Evolutionary conservation across 257 asterid genomes (phyloP).

Genomic region (Ehretia macrophylla): DNA sequence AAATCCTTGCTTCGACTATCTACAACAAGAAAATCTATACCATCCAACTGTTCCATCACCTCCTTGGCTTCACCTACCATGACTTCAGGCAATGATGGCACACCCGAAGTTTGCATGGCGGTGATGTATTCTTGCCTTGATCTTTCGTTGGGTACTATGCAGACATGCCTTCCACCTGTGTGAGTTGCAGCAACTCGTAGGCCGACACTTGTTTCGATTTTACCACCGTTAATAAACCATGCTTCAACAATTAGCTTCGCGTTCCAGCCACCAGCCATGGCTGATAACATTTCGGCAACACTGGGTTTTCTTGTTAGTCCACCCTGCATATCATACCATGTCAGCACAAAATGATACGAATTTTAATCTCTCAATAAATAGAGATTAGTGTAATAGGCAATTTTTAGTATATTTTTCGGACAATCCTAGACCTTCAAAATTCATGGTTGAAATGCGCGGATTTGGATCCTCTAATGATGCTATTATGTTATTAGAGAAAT

Average conservation of each 20-base stretch:
- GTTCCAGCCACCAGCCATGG: conserved; percentile 41
- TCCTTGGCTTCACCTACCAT: conserved; percentile 27
- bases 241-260: conserved; percentile 33
- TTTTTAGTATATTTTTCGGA: too few relatives aligned
- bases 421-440: too few relatives aligned
- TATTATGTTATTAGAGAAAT: too few relatives aligned
- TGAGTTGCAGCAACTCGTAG: conserved; percentile 25
- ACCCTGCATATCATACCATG: conserved; percentile 13
- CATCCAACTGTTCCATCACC: conserved; percentile 18
- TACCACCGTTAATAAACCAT: conserved; percentile 18
- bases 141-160: conserved; percentile 23
- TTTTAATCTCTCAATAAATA: too few relatives aligned
- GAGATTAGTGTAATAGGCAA: too few relatives aligned
- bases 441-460: too few relatives aligned
- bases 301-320: conserved; percentile 17
- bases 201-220: conserved; percentile 20
- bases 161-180: conserved; percentile 29
- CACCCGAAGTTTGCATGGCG: conserved; percentile 17
- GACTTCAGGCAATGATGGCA: conserved; percentile 25
- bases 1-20: conserved; percentile 22
- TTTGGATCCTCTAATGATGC: too few relatives aligned
- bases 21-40: conserved; percentile 31
- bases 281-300: conserved; percentile 30
- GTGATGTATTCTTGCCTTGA: conserved; percentile 20
- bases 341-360: too few relatives aligned